Conservation (phyloP, 768 basidiomycete species). For the Solioccasus polychromus region DNA sequence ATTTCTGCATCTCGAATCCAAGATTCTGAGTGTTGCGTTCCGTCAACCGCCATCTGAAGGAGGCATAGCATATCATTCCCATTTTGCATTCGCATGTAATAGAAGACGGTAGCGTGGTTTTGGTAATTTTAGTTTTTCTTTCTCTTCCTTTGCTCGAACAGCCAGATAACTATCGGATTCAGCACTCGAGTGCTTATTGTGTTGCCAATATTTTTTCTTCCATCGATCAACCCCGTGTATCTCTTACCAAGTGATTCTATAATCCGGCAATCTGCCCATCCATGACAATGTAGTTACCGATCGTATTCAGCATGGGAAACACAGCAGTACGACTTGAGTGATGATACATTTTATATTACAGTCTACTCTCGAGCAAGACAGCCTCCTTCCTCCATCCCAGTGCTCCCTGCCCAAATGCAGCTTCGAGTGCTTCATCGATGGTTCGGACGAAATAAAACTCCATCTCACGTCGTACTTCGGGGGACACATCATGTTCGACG, state of each 20-base stretch:
- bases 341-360: constrained; percentile 32
- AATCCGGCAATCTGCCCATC: constrained; percentile 2
- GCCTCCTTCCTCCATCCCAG: constrained; percentile 61
- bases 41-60: constrained; percentile 64
- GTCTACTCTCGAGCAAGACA: constrained; percentile 50
- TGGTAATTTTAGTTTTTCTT: constrained; percentile 23
- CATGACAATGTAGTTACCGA: neutral
- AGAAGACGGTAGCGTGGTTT: constrained; percentile 41
- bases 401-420: constrained; percentile 72
- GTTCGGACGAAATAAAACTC: constrained; percentile 80
- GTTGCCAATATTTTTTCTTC: constrained; percentile 6
- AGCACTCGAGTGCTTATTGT: constrained; percentile 1
- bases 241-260: constrained; percentile 9
- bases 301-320: neutral
- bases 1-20: constrained; percentile 12
- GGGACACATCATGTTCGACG: constrained; percentile 79
- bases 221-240: constrained; percentile 13
- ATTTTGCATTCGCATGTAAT: constrained; percentile 55
- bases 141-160: constrained; percentile 2
- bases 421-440: constrained; percentile 77
- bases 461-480: constrained; percentile 69
- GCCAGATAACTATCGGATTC: constrained; percentile 13
- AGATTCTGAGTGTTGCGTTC: constrained; percentile 19
- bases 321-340: neutral
- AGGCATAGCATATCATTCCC: constrained; percentile 53